Base-by-base conservation (phyloP, 108 stramenopile species). In the Chaetoceros muelleri region DNA sequence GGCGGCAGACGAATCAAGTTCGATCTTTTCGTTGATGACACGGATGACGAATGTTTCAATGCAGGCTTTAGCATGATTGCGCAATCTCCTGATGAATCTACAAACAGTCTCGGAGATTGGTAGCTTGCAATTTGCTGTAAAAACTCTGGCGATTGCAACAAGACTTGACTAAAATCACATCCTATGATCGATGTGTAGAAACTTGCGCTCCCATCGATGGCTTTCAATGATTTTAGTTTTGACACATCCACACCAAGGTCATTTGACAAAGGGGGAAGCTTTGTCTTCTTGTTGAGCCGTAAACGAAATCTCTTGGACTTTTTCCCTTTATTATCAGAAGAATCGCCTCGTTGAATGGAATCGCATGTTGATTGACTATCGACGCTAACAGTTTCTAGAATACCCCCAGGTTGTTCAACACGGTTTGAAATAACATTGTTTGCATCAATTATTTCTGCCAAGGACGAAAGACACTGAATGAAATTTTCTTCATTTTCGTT, bases 11-110 rank as follows among this genome's bases (percentile, higher is more conserved):
- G 73, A n/a, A 83, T 58, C 47, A 92, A 55, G 57, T 75, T 62
- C 1, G 90, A 84, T 1, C 86, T 72, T 49, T 80, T 74, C 24
- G 30, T n/a, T 60, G 25, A 54, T 71, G 30, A 54, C 30, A 19
- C 58, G 60, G 5, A 58, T 69, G 10, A 21, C 60, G 18, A 28
- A 26, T 1, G 46, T 46, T 49, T 48, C 71, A n/a, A n/a, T 23
- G 65, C 67, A 8, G 68, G 58, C 52, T 74, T 73, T 29, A 84
- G 50, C 61, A 77, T 71, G 2, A 90, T 77, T 17, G 84, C 85
- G 29, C 73, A 82, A 28, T 85, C 79, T 52, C 86, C 90, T 26
- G 82, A 79, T 0, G 70, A 65, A 60, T 92, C 86, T 8, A 80
- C 84, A 28, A 92, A 60, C 28, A 90, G 58, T 23, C 68, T 70